These are phyloP conservation scores for Teratosphaeria viscida DNA, from an alignment of 2,329 filamentous ascomycete species.

Conservation along the genomic window DNA sequence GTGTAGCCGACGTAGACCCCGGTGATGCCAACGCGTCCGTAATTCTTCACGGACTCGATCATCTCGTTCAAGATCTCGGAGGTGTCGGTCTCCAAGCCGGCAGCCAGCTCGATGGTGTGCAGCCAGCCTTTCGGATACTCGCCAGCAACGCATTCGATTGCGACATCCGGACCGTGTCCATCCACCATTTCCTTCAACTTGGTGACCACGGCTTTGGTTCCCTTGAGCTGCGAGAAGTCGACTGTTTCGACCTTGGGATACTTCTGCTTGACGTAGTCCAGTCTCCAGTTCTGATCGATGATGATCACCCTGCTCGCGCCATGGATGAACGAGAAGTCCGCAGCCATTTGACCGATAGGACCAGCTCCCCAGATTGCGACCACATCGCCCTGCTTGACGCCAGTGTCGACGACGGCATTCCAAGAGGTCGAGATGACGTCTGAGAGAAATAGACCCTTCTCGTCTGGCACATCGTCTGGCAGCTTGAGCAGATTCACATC, in stretches of 20 bases:
- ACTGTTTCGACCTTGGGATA: slow-evolving; percentile 58
- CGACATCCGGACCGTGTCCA: slow-evolving; percentile 60
- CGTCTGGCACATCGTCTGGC: slow-evolving; percentile 69
- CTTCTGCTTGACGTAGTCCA: slow-evolving; percentile 56
- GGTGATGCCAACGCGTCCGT: slow-evolving; percentile 65
- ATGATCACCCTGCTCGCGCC: slow-evolving; percentile 68
- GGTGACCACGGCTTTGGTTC: slow-evolving; percentile 53
- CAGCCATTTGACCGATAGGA: slow-evolving; percentile 72
- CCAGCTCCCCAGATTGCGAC: slow-evolving; percentile 84
- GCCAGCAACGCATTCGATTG: slow-evolving; percentile 54
- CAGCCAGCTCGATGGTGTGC: slow-evolving; percentile 48
- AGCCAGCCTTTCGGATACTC: slow-evolving; percentile 54
- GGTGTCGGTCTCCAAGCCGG: slow-evolving; percentile 73
- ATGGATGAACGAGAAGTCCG: slow-evolving; percentile 55
- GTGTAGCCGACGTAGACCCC: slow-evolving; percentile 59
- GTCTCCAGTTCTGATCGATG: slow-evolving; percentile 62
- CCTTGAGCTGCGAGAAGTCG: slow-evolving; percentile 55
- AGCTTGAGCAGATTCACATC: slow-evolving; percentile 74
- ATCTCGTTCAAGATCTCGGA: slow-evolving; percentile 73
- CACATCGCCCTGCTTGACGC: slow-evolving; percentile 63
- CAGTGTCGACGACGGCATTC: slow-evolving; percentile 74
- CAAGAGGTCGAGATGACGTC: slow-evolving; percentile 73
- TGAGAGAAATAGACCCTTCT: slow-evolving; percentile 71
- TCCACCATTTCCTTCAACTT: slow-evolving; percentile 63
- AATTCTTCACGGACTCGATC: slow-evolving; percentile 62